Base-by-base conservation (phyloP, 768 basidiomycete species). In the Coprinellus aureogranulatus region DNA sequence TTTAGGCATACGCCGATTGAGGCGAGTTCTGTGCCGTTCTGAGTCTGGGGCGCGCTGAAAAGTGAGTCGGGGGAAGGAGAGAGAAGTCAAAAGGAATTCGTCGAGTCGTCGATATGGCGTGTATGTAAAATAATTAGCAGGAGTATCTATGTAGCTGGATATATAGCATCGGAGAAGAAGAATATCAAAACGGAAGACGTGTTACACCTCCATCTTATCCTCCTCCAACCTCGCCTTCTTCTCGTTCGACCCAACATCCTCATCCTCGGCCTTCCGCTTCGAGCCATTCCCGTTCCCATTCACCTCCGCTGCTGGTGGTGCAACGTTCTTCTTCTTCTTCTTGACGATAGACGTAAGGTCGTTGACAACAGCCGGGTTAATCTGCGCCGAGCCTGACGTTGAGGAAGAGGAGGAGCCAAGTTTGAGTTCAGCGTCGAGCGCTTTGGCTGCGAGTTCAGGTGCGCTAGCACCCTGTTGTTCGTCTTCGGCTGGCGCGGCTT, bases 291-390 rank as follows among this genome's bases (percentile, higher is more conserved):
- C n/a, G n/a, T n/a, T n/a, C n/a, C n/a, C n/a, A n/a, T n/a, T n/a
- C n/a, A n/a, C n/a, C n/a, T n/a, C n/a, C n/a, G n/a, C n/a, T n/a
- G 75, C 67, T 9, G 71, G 72, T n/a, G 74, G 73, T 26, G 44
- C 41, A 3, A 68, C 58, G 1, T 72, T 64, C 68, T 87, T 89
- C 71, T 92, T 93, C 79, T 94, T 98, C 77, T 92, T 94, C 69
- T 85, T 87, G 48, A 96, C 91, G 65, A 91, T 87, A 5, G 82
- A 82, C 1, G 91, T 94, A 44, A 96, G 74, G 65, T 96, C 92
- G 63, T 93, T 91, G 42, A 96, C 86, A 16, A 77, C 73, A 3
- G 75, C 72, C 37, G 72, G 65, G 47, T 72, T 66, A 0, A 71
- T 63, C 5, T 76, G 63, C 18, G 77, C 65, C 1, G 75, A 57